Conservation (phyloP, 176 grass and related monocot genomes). For the Ampelocalamus luodianensis region DNA sequence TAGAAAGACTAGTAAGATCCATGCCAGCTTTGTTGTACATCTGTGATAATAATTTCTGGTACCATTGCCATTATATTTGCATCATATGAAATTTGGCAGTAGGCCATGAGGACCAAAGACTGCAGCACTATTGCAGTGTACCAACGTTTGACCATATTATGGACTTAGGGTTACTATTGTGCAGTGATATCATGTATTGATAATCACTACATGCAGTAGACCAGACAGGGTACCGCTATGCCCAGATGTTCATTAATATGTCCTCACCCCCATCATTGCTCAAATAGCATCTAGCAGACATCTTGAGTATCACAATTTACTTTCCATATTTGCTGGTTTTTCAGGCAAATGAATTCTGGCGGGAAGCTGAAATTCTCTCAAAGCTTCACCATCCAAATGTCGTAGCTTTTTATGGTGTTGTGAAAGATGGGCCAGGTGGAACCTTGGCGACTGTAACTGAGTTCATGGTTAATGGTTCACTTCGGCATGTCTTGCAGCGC, state of each 20-base stretch:
- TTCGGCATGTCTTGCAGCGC: conserved; percentile 89
- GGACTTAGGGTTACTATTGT: conserved; percentile 10
- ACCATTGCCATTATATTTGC: conserved; percentile 21
- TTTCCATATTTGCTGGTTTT: conserved; percentile 31
- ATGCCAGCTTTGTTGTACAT: neutral
- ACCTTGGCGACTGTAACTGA: conserved; percentile 92
- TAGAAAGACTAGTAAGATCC: conserved; percentile 86
- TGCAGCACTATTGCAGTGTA: neutral
- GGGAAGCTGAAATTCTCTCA: conserved; percentile 95
- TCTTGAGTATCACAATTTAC: conserved; percentile 27
- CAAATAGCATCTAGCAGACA: conserved; percentile 1
- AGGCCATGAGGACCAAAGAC: conserved; percentile 13
- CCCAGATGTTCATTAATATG: conserved; percentile 20
- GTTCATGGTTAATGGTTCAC: conserved; percentile 99
- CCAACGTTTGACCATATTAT: conserved; percentile 18
- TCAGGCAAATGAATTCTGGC: conserved; percentile 95
- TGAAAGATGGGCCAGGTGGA: conserved; percentile 85
- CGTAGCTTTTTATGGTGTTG: conserved; percentile 92
- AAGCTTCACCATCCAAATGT: conserved; percentile 97
- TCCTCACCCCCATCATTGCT: neutral
- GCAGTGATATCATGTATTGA: neutral
- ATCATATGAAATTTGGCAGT: conserved; percentile 4
- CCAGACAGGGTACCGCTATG: neutral
- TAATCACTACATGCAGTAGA: neutral
- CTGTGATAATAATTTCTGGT: neutral